These are phyloP conservation scores for Cladosporium sp. DNA, from an alignment of 2,329 filamentous ascomycete species.

Conservation along the genomic window DNA sequence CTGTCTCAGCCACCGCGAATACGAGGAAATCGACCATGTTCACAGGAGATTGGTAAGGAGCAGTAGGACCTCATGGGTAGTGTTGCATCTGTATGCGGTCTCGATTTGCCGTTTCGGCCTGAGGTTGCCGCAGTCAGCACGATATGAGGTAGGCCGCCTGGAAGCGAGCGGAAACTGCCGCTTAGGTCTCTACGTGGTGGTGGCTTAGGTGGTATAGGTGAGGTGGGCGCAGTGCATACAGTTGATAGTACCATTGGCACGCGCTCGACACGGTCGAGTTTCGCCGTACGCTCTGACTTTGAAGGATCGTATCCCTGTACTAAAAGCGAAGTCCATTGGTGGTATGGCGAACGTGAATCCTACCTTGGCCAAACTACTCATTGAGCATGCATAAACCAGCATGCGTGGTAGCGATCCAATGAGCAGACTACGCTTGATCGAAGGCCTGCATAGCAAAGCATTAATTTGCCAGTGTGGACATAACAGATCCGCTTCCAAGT, in stretches of 20 bases:
- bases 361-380: not conserved
- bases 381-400: not conserved
- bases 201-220: constrained; percentile 3
- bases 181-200: not conserved
- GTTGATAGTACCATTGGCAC: not conserved
- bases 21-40: not conserved
- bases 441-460: not conserved
- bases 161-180: not conserved
- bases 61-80: not conserved
- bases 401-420: not conserved
- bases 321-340: not conserved
- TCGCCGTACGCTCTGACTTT: not conserved
- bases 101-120: not conserved
- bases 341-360: not conserved
- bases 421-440: not conserved
- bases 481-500: not conserved
- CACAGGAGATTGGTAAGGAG: not conserved
- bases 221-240: not conserved
- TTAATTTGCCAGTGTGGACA: not conserved
- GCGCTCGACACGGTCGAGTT: constrained; percentile 5
- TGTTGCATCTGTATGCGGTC: not conserved
- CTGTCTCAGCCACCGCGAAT: not conserved
- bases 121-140: not conserved
- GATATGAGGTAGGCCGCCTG: not conserved
- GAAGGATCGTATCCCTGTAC: not conserved